phyloP scores from a whole-genome alignment of 2,329 filamentous ascomycete species.

The Fusarium sp. region DNA sequence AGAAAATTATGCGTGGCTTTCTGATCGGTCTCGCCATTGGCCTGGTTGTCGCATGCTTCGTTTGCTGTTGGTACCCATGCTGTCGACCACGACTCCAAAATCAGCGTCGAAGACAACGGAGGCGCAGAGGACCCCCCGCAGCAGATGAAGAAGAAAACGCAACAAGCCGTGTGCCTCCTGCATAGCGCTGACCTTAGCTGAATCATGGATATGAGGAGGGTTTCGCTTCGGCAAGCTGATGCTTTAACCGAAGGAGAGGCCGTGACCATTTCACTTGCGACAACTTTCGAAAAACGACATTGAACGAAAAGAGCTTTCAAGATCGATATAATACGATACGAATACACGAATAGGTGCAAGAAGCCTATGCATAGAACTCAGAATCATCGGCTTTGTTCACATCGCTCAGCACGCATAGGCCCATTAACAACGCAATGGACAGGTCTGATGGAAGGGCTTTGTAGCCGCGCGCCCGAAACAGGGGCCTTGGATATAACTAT shows the following conservation, averaged over 20 bases:
- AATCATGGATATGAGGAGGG: not conserved
- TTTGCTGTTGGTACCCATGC: constrained; percentile 52
- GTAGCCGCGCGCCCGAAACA: not conserved
- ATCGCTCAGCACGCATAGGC: not conserved
- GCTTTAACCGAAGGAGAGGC: not conserved
- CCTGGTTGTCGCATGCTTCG: constrained; percentile 47
- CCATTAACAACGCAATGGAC: not conserved
- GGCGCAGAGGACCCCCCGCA: constrained; percentile 32
- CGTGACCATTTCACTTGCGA: not conserved
- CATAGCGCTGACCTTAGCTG: not conserved
- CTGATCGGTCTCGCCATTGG: constrained; percentile 50
- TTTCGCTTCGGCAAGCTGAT: not conserved
- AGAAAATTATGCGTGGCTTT: constrained; percentile 51
- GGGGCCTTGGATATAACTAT: not conserved
- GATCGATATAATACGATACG: constrained; percentile 1
- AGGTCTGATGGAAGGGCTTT: not conserved
- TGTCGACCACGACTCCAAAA: constrained; percentile 36
- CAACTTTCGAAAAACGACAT: not conserved
- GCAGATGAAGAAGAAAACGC: constrained; percentile 32
- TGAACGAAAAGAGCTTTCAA: not conserved
- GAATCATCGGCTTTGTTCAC: not conserved
- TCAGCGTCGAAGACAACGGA: constrained; percentile 32
- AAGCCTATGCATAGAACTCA: not conserved
- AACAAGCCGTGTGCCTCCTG: constrained; percentile 19
- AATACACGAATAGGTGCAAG: not conserved